Base-by-base conservation (phyloP, 345 rosid species). In the Brassica cretica region DNA sequence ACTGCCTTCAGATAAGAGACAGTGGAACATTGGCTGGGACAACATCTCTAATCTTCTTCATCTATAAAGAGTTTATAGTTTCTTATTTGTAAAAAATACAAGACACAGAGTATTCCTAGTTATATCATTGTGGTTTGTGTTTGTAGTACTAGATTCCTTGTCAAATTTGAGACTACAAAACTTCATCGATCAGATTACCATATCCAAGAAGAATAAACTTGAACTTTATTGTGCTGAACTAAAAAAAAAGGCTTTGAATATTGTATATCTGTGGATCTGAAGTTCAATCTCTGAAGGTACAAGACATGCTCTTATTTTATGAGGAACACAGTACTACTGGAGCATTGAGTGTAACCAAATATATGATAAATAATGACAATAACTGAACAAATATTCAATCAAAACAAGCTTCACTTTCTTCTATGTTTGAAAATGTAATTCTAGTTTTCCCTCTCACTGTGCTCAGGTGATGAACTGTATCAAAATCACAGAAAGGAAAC, bases 1-100 rank as follows among this genome's bases (percentile, higher is more conserved):
- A 0, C 76, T 88, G 41, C 98, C 99, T 46, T 65, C 89, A 0
- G 99, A 91, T 39, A 96, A 83, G 82, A 91, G 97, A 1, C 49
- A 9, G 1, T 93, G 99, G 99, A 83, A 86, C 44, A 88, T 86
- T 84, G 97, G 93, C 46, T 95, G 99, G 99, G 89, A 96, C 84
- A 94, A 77, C 64, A 89, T 96, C 73, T 90, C 98, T 66, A 89
- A 90, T 78, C 89, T 96, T 76, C 91, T 96, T 16, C 83, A 95
- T 79, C 72, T 90, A 24, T 95, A 85, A 90, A 75, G 71, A 59
- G 5, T 6, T 1, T 76, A 46, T 49, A 46, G 53, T 46, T 14
- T 5, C 5, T 46, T 46, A 44, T 49, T 49, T 49, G 56, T 49
- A 49, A 49, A 49, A 49, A 5, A 12, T 1, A 44, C 15, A 5